phyloP scores from a whole-genome alignment of 768 basidiomycete species.

The Fomitopsis serialis region DNA sequence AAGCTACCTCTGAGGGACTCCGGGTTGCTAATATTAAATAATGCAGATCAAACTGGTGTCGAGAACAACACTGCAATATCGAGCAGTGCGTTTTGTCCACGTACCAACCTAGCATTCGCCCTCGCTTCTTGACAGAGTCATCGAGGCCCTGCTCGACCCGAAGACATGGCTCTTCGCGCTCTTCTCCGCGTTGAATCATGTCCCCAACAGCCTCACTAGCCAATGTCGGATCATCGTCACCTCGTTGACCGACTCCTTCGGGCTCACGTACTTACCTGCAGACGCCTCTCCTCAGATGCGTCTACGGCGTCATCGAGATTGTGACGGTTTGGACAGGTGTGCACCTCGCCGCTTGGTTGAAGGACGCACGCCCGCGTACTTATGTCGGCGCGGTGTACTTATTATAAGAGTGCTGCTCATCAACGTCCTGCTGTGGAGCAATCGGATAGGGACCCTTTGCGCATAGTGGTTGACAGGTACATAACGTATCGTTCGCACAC shows the following conservation, averaged over 20 bases:
- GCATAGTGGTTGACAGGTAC: slow-evolving; percentile 48
- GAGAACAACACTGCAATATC: slow-evolving; percentile 76
- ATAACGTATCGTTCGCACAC: slow-evolving; percentile 5
- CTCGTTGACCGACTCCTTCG: no score
- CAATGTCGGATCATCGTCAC: slow-evolving; percentile 60
- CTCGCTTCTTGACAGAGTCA: slow-evolving; percentile 30
- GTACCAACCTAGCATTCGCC: background rate
- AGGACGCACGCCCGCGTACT: slow-evolving; percentile 54
- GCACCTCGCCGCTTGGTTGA: slow-evolving; percentile 46
- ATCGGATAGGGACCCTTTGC: slow-evolving; percentile 63
- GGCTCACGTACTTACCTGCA: slow-evolving; percentile 57
- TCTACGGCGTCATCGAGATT: slow-evolving; percentile 62
- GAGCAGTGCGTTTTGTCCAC: slow-evolving; percentile 52
- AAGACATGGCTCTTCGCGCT: slow-evolving; percentile 78
- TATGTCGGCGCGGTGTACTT: slow-evolving; percentile 57
- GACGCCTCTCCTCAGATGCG: slow-evolving; percentile 66
- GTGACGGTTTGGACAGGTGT: slow-evolving; percentile 66
- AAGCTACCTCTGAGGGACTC: background rate
- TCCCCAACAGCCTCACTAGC: slow-evolving; percentile 65
- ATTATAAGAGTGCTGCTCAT: slow-evolving; percentile 57
- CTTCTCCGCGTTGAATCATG: slow-evolving; percentile 53
- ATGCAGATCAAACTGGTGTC: slow-evolving; percentile 75
- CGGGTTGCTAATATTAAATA: slow-evolving; percentile 13
- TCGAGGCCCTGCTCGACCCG: slow-evolving; percentile 60
- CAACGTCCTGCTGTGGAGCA: slow-evolving; percentile 57